These are phyloP conservation scores for Debaryomyces tyrocola DNA, from an alignment of 805 yeast species.

Conservation along the genomic window DNA sequence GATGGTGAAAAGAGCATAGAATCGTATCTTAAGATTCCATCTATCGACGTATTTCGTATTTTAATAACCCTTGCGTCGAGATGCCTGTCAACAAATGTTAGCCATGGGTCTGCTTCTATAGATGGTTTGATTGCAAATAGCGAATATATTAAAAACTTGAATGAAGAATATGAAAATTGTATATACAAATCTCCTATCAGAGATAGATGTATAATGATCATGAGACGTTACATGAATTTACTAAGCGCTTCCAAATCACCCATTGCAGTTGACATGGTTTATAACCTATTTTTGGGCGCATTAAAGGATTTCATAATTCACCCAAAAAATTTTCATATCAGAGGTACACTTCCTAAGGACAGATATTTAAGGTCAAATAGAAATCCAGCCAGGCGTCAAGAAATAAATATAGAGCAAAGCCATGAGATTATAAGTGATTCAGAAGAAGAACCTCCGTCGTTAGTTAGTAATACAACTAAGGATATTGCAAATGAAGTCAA, in stretches of 20 bases:
- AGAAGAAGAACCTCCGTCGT: constrained; percentile 7
- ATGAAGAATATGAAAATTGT: constrained; percentile 17
- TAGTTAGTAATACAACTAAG: not conserved
- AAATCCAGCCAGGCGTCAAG: no score
- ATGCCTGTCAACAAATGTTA: constrained; percentile 25
- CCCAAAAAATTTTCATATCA: not conserved
- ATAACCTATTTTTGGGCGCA: not conserved
- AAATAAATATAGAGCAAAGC: not conserved
- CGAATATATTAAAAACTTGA: constrained; percentile 18
- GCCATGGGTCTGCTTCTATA: constrained; percentile 13
- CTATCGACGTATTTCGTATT: constrained; percentile 24
- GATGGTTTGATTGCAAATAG: constrained; percentile 20
- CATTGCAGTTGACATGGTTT: not conserved
- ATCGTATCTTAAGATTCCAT: constrained; percentile 20
- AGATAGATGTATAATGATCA: constrained; percentile 13
- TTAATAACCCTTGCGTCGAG: constrained; percentile 33
- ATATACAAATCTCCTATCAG: constrained; percentile 20
- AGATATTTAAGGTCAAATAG: no score
- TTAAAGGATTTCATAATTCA: not conserved
- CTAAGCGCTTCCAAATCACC: not conserved
- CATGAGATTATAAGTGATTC: constrained; percentile 11
- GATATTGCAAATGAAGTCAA: not conserved
- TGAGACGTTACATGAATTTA: not conserved
- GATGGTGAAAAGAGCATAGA: not conserved
- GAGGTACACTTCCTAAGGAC: not conserved